phyloP scores from a whole-genome alignment of 1,284 basidiomycete genomes.

The Apiotrichum brassicae region DNA sequence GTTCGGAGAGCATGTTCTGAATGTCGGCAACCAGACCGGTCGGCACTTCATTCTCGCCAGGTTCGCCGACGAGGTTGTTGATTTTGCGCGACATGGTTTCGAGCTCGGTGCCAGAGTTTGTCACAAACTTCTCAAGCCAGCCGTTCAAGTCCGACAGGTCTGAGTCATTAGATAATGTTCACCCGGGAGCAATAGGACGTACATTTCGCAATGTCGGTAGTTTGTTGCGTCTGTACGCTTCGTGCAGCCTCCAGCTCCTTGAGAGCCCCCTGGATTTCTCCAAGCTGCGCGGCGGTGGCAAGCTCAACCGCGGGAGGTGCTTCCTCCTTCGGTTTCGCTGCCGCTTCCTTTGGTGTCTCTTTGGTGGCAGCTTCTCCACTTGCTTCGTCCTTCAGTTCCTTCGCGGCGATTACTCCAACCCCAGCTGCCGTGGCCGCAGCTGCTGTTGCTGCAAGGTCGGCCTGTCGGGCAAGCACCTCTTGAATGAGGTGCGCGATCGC shows the following conservation, averaged over 20 bases:
- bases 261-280: slow-evolving; percentile 28
- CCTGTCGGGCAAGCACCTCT: slow-evolving; percentile 20
- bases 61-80: slow-evolving; percentile 55
- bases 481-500: slow-evolving; percentile 33
- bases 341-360: neutral
- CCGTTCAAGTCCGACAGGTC: slow-evolving; percentile 47
- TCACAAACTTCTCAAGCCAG: slow-evolving; percentile 75
- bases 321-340: neutral
- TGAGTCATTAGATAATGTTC: slow-evolving; percentile 8
- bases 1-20: slow-evolving; percentile 38
- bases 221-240: slow-evolving; percentile 38
- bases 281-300: slow-evolving; percentile 21
- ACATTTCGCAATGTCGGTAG: slow-evolving; percentile 42
- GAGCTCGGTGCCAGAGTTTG: slow-evolving; percentile 63
- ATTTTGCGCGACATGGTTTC: slow-evolving; percentile 58
- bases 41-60: slow-evolving; percentile 9
- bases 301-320: neutral
- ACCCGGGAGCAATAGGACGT: neutral
- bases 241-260: slow-evolving; percentile 35
- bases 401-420: neutral
- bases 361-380: too few species aligned
- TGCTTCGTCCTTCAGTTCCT: neutral
- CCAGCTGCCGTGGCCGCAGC: neutral
- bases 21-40: slow-evolving; percentile 30
- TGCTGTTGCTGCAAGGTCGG: neutral